A percentile compares a stretch with the other conserved stretches of the same genome.
These are phyloP conservation scores for Gossypium mustelinum DNA, from an alignment of 345 rosid species.

Conservation along the genomic window DNA sequence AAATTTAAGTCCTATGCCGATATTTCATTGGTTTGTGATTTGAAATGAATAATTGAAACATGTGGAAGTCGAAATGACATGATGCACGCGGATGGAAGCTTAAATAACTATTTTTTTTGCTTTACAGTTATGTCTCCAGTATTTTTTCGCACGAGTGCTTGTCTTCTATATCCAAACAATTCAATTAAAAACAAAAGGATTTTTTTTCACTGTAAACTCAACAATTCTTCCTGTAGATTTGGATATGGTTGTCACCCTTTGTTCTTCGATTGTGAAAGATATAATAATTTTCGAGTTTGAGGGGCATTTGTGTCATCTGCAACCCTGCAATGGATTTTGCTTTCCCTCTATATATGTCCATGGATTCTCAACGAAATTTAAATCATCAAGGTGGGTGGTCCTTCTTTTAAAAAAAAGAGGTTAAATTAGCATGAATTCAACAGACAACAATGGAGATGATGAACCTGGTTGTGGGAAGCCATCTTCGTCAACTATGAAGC, in stretches of 20 bases:
- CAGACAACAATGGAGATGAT: background rate
- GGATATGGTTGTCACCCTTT: slow-evolving; percentile 11
- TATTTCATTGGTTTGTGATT: no score
- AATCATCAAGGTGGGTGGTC: background rate
- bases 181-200: background rate
- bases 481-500: background rate
- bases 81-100: background rate
- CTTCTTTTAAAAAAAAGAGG: background rate
- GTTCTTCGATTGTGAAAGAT: background rate
- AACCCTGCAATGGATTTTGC: background rate
- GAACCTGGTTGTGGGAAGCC: background rate
- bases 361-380: background rate
- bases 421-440: background rate
- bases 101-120: background rate
- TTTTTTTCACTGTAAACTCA: slow-evolving; percentile 4
- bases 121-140: background rate
- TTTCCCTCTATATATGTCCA: background rate
- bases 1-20: rapidly evolving
- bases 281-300: background rate
- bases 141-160: slow-evolving; percentile 2
- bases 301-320: slow-evolving; percentile 9
- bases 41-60: background rate
- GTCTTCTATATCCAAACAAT: background rate
- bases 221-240: slow-evolving; percentile 5
- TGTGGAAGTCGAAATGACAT: slow-evolving; percentile 3